Conservation (phyloP, 306 rosid genomes). For the Hylodesmum podocarpum region DNA sequence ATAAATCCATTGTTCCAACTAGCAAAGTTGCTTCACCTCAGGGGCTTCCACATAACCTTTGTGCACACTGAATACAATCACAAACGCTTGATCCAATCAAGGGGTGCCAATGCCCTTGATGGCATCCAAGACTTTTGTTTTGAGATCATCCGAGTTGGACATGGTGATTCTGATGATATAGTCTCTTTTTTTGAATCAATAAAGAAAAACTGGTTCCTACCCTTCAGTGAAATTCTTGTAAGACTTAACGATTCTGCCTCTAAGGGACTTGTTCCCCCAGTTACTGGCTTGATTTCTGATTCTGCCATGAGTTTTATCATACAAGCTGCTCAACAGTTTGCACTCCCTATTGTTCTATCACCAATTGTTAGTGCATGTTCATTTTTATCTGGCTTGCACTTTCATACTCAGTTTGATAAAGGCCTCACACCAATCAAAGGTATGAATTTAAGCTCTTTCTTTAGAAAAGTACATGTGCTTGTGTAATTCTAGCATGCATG, state of each 20-base stretch:
- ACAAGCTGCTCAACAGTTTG: slow-evolving; percentile 27
- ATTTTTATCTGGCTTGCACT: not conserved
- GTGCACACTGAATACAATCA: slow-evolving; percentile 21
- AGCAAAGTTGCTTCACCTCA: slow-evolving; percentile 20
- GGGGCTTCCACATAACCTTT: slow-evolving; percentile 30
- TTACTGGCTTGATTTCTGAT: slow-evolving; percentile 24
- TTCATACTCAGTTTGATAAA: not conserved
- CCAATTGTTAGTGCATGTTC: not conserved
- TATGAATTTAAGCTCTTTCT: not conserved
- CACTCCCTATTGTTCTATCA: slow-evolving; percentile 18
- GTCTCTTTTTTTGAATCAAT: slow-evolving; percentile 7
- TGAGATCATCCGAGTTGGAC: slow-evolving; percentile 31
- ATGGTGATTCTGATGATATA: not conserved
- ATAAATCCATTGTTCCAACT: slow-evolving; percentile 15
- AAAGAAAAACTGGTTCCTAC: not conserved
- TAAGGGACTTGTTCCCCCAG: slow-evolving; percentile 8
- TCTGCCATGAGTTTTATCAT: slow-evolving; percentile 1
- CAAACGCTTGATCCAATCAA: slow-evolving; percentile 16
- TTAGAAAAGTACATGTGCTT: not conserved
- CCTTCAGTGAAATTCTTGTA: slow-evolving; percentile 10
- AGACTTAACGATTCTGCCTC: slow-evolving; percentile 15
- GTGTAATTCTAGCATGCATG: not conserved
- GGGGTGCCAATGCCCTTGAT: not conserved
- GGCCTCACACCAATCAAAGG: slow-evolving; percentile 38
- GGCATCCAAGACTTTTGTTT: slow-evolving; percentile 12